phyloP scores from a whole-genome alignment of 371 early-diverging fungal species.

The Rhizopus delemar region DNA sequence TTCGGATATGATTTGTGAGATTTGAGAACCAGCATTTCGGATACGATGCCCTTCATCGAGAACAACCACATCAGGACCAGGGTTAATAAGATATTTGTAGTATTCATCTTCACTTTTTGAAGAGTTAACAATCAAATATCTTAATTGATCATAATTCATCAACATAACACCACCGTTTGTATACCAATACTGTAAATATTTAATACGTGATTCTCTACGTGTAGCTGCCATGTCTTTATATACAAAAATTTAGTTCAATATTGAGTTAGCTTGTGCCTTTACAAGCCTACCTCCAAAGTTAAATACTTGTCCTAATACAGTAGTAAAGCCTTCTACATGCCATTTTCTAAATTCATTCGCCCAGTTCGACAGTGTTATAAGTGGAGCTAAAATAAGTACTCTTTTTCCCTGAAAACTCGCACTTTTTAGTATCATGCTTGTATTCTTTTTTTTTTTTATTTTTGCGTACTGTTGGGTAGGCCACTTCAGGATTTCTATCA shows the following conservation, averaged over 20 bases:
- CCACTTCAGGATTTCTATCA: slow-evolving; percentile 24
- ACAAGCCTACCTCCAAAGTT: slow-evolving; percentile 28
- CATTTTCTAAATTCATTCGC: slow-evolving; percentile 68
- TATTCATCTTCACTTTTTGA: slow-evolving; percentile 17
- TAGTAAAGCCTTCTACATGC: slow-evolving; percentile 45
- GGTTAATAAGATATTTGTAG: slow-evolving; percentile 43
- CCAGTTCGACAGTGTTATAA: slow-evolving; percentile 80
- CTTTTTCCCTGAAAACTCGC: slow-evolving; percentile 48
- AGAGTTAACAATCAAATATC: slow-evolving; percentile 32
- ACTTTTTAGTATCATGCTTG: neutral
- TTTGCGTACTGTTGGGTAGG: slow-evolving; percentile 40
- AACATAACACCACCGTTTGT: slow-evolving; percentile 65
- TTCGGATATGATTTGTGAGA: slow-evolving; percentile 42
- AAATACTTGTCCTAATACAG: slow-evolving; percentile 31
- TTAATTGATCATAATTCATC: slow-evolving; percentile 65
- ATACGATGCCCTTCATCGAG: slow-evolving; percentile 89
- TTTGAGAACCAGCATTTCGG: slow-evolving; percentile 62
- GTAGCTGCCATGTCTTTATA: neutral
- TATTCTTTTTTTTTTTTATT: slow-evolving; percentile 28
- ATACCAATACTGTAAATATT: slow-evolving; percentile 55
- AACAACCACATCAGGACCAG: slow-evolving; percentile 73
- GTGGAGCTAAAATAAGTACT: slow-evolving; percentile 81
- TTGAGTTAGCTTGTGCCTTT: neutral
- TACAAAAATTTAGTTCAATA: neutral
- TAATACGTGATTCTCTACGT: slow-evolving; percentile 6